Evolutionary conservation across 2,329 filamentous ascomycete genomes (phyloP), one percentile per base, ranked within the genome.

Genomic region (Chaetothyriales sp.): DNA sequence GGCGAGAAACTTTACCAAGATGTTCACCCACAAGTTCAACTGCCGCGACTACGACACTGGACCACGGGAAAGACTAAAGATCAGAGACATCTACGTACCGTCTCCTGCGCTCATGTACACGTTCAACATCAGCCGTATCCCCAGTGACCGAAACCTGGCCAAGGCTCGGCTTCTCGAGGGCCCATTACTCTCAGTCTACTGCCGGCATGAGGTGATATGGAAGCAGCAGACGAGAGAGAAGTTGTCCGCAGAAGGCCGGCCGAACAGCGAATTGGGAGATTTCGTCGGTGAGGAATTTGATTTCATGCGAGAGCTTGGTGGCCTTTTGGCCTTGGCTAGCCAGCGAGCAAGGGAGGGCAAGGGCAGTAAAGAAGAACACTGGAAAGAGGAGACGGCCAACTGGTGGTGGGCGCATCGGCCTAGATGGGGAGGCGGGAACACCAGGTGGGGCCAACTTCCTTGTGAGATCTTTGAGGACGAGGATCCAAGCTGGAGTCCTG

Each of bases 381-480:
- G 76, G 1, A 72, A 77, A 56, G 19, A 28, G 8, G 45, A 26
- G 20, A 47, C 45, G 7, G 20, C 22, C 10, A 75, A 74, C 2
- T 71, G 77, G 59, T 82, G 79, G 78, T 82, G 76, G 76, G 75
- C 76, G 2, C 71, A 65, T 2, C 69, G 65, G 48, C 70, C 73
- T 22, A 70, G 78, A 49, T 81, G 76, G 70, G 78, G 78, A 48
- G 77, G 77, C 25, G 67, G 66, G 0, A 60, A 64, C 10, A 64
- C 65, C 19, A 63, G 65, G 51, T 65, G 64, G 44, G 64, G 68
- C 39, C 55, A 56, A 48, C 48, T 60, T 19, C 54, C 57, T 10
- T 50, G 47, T 44, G 56, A 58, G 51, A 51, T 57, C 4, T 57
- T 53, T 49, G 55, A 59, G 48, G 57, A 57, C 20, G 56, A 59